phyloP scores from a whole-genome alignment of 108 stramenopile species.

The Asterionellopsis glacialis region DNA sequence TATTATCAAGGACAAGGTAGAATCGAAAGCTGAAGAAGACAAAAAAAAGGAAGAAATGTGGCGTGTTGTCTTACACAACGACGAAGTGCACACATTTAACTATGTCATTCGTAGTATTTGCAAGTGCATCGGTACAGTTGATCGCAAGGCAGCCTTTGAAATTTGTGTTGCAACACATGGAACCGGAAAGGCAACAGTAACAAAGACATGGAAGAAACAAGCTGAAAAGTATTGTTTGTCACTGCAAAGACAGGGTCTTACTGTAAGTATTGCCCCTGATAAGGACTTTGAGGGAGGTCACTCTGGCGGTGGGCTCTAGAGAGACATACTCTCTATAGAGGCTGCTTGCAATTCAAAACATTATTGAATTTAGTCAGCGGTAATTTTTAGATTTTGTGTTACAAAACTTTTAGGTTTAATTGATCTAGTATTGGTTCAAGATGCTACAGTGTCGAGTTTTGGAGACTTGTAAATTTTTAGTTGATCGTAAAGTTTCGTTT shows the following conservation, averaged over 20 bases:
- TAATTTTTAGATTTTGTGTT: too few species aligned
- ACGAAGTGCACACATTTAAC: slow-evolving; percentile 94
- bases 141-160: slow-evolving; percentile 85
- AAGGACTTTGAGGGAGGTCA: slow-evolving; percentile 76
- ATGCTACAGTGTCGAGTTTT: too few species aligned
- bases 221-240: slow-evolving; percentile 88
- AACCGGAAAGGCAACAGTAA: slow-evolving; percentile 88
- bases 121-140: slow-evolving; percentile 84
- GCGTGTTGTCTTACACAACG: slow-evolving; percentile 94
- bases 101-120: slow-evolving; percentile 89
- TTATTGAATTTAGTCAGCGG: too few species aligned
- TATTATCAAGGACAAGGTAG: slow-evolving; percentile 69
- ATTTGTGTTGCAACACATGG: slow-evolving; percentile 90
- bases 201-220: slow-evolving; percentile 87
- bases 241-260: slow-evolving; percentile 86
- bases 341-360: too few species aligned
- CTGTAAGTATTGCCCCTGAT: slow-evolving; percentile 91
- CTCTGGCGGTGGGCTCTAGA: slow-evolving; percentile 53
- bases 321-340: neutral
- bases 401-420: too few species aligned
- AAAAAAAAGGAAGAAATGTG: slow-evolving; percentile 71
- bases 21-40: slow-evolving; percentile 73
- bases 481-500: too few species aligned
- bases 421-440: too few species aligned
- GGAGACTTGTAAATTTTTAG: too few species aligned